Conservation (phyloP, 306 rosid genomes). For the Dryas alaskensis region DNA sequence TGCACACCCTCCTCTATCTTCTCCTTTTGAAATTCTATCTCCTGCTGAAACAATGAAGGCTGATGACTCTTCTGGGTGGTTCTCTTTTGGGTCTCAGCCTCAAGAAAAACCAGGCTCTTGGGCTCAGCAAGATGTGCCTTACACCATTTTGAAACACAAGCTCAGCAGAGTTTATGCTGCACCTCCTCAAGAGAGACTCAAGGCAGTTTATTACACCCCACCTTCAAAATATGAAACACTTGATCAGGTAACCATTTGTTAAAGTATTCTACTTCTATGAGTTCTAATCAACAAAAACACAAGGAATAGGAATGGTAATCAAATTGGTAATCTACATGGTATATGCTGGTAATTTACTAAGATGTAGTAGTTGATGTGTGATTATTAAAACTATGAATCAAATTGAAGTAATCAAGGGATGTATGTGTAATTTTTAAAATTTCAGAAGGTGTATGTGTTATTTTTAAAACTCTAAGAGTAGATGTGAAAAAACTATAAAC, state of each 20-base stretch:
- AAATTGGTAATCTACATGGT: no score
- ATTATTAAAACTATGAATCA: no score
- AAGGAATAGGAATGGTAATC: background rate
- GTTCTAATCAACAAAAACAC: background rate
- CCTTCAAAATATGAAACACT: slow-evolving; percentile 88
- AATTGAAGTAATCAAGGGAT: no score
- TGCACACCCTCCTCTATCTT: slow-evolving; percentile 65
- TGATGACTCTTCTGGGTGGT: slow-evolving; percentile 50
- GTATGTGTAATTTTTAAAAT: no score
- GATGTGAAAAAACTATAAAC: no score
- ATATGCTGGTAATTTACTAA: no score
- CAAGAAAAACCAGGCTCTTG: slow-evolving; percentile 63
- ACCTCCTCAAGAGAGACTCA: slow-evolving; percentile 73
- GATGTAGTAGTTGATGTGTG: no score
- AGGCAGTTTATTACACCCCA: slow-evolving; percentile 61
- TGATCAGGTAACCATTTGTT: slow-evolving; percentile 63
- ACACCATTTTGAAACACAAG: slow-evolving; percentile 75
- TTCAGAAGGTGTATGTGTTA: no score
- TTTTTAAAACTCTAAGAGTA: no score
- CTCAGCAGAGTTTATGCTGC: slow-evolving; percentile 86
- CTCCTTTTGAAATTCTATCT: slow-evolving; percentile 68
- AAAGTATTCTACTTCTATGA: background rate
- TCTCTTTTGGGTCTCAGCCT: slow-evolving; percentile 59
- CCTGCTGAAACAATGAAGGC: slow-evolving; percentile 65
- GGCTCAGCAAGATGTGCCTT: slow-evolving; percentile 61